phyloP scores from a whole-genome alignment of 805 yeast species.

The Metschnikowia baotianmanensis region DNA sequence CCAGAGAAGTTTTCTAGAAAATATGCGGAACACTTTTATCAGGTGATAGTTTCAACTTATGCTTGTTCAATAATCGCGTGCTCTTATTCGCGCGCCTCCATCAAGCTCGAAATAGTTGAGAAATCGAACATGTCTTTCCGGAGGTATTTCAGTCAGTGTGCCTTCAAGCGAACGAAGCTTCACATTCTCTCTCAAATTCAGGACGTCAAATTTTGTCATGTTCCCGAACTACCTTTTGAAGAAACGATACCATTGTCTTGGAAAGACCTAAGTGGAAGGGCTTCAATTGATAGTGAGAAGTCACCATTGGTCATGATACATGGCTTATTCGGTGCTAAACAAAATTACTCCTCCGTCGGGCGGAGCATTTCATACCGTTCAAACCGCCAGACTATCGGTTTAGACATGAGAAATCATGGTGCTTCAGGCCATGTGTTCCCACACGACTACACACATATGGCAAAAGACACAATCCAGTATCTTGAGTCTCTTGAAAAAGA shows the following conservation, averaged over 20 bases:
- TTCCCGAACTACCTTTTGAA: slow-evolving; percentile 9
- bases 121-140: slow-evolving; percentile 4
- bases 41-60: background rate
- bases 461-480: slow-evolving; percentile 41
- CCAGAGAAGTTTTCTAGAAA: background rate
- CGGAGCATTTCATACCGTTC: slow-evolving; percentile 31
- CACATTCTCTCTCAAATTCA: slow-evolving; percentile 1
- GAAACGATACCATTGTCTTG: slow-evolving; percentile 5
- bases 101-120: too few relatives aligned
- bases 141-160: slow-evolving; percentile 1
- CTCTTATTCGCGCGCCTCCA: slow-evolving; percentile 1
- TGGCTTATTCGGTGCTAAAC: slow-evolving; percentile 53
- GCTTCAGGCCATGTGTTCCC: slow-evolving; percentile 44
- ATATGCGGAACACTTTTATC: too few relatives aligned
- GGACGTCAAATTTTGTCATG: background rate
- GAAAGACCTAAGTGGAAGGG: slow-evolving; percentile 10
- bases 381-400: slow-evolving; percentile 35
- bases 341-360: slow-evolving; percentile 42
- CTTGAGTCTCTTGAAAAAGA: slow-evolving; percentile 23
- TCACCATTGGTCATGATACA: slow-evolving; percentile 48
- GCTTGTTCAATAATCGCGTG: background rate
- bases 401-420: slow-evolving; percentile 61
- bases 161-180: background rate
- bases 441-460: slow-evolving; percentile 42
- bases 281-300: slow-evolving; percentile 7